Base-by-base conservation (phyloP, 805 yeast genomes). In the Cyberlindnera nakhonratchasimensis region DNA sequence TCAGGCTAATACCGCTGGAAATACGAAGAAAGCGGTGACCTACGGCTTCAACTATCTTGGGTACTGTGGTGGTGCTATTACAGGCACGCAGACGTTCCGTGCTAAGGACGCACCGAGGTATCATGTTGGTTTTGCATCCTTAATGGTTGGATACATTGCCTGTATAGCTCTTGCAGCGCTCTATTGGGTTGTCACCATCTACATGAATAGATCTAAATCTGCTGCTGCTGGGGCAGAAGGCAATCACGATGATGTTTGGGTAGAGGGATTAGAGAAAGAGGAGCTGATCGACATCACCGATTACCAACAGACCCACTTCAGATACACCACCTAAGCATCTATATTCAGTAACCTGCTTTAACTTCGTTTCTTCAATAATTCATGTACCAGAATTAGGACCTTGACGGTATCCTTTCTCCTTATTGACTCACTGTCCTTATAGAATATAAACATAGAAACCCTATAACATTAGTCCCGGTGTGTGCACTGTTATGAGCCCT, bases 81-180 rank as follows among this genome's bases (percentile, higher is more conserved):
- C 69, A 24, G 77, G 75, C n/a, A 69, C 77, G 2, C 76, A 72
- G 46, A 58, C 72, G n/a, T 72, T 71, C 59, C 64, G 65, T 43
- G 52, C 66, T 2, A 51, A 62, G 12, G 71, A 68, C 38, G 71
- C 66, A 29, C 75, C 75, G 18, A 51, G 49, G 24, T 73, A 71
- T 47, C 54, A 59, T 4, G 69, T 68, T 16, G 79, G 77, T 6
- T 71, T 71, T 42, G 66, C 70, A 4, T 62, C 70, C 6, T 57
- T 74, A 43, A 54, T 73, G 52, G 70, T 65, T 4, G 66, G 72
- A 2, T 70, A 70, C 46, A 57, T 62, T 35, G 64, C 58, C 12
- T 66, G 72, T 40, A 63, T 72, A 41, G 61, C 65, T 0, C 42
- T 71, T n/a, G 58, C 64, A 7, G 48, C 52, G n/a, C 24, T 59